A percentile compares a stretch with the other conserved stretches of the same genome.
Evolutionary conservation across 768 basidiomycete genomes (phyloP).

Genomic region (Sarcodon sp.): DNA sequence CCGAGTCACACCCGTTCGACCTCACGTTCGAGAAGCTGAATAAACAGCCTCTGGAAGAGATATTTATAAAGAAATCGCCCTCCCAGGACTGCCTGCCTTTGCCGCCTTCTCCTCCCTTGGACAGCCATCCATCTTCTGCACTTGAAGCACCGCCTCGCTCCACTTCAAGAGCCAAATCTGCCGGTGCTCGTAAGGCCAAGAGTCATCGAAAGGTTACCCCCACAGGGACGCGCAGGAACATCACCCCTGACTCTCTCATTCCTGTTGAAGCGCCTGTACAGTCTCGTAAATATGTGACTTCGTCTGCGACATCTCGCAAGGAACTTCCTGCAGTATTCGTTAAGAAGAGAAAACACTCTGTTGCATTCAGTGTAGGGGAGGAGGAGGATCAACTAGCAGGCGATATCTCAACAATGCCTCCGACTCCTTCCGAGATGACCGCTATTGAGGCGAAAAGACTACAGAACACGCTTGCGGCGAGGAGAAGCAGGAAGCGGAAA

Average conservation of each 20-base stretch:
- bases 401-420: conserved; percentile 22
- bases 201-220: conserved; percentile 20
- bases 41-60: conserved; percentile 30
- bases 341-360: conserved; percentile 43
- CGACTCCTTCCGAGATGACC: conserved; percentile 42
- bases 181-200: conserved; percentile 8
- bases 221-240: conserved; percentile 64
- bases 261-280: conserved; percentile 74
- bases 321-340: conserved; percentile 62
- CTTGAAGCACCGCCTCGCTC: background rate
- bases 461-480: conserved; percentile 79
- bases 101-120: conserved; percentile 17
- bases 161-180: conserved; percentile 8
- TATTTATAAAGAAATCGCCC: conserved; percentile 21
- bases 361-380: conserved; percentile 31
- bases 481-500: conserved; percentile 68
- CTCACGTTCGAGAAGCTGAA: conserved; percentile 25
- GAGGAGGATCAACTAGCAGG: conserved; percentile 34
- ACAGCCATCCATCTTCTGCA: conserved; percentile 8
- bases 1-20: conserved; percentile 17
- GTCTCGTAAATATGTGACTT: conserved; percentile 54
- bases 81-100: conserved; percentile 26
- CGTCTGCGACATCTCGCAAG: conserved; percentile 70
- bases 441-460: conserved; percentile 70
- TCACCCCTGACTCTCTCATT: conserved; percentile 51